These are phyloP conservation scores for Kentomonas sorsogonicus DNA, from an alignment of 208 protist genomes.

Conservation along the genomic window DNA sequence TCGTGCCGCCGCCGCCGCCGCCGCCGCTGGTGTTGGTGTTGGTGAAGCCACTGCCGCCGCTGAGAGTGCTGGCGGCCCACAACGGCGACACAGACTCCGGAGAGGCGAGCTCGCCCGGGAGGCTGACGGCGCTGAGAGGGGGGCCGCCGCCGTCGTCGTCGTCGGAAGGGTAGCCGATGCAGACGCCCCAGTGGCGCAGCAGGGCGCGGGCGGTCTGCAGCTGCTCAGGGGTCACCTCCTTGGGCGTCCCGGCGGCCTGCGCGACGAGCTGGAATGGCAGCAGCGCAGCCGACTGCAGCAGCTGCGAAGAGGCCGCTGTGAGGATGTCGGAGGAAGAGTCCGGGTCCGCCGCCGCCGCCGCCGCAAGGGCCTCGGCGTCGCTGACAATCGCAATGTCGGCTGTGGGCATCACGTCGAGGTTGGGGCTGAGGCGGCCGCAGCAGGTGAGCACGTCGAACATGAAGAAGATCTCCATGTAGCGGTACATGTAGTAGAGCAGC, in stretches of 20 bases:
- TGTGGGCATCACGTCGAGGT: not conserved
- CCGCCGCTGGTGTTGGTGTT: too few relatives aligned
- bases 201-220: slow-evolving; percentile 25
- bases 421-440: slow-evolving; percentile 18
- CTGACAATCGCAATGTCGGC: not conserved
- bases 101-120: too few relatives aligned
- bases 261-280: slow-evolving; percentile 23
- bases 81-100: too few relatives aligned
- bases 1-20: too few relatives aligned
- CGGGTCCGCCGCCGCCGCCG: not conserved
- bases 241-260: slow-evolving; percentile 19
- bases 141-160: too few relatives aligned
- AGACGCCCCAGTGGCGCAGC: slow-evolving; percentile 45
- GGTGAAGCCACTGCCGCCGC: too few relatives aligned
- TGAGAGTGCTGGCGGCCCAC: too few relatives aligned
- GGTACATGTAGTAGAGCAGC: slow-evolving; percentile 61
- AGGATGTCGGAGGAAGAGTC: slow-evolving; percentile 1
- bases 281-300: slow-evolving; percentile 18
- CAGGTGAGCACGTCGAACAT: slow-evolving; percentile 77
- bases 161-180: slow-evolving; percentile 27
- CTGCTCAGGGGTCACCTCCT: slow-evolving; percentile 29
- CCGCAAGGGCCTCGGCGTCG: not conserved
- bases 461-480: slow-evolving; percentile 72
- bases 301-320: slow-evolving; percentile 13
- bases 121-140: too few relatives aligned